A percentile compares a stretch with the other conserved stretches of the same genome.
Evolutionary conservation across 1,284 basidiomycete genomes (phyloP).

Genomic region (Pseudozyma hubeiensis): DNA sequence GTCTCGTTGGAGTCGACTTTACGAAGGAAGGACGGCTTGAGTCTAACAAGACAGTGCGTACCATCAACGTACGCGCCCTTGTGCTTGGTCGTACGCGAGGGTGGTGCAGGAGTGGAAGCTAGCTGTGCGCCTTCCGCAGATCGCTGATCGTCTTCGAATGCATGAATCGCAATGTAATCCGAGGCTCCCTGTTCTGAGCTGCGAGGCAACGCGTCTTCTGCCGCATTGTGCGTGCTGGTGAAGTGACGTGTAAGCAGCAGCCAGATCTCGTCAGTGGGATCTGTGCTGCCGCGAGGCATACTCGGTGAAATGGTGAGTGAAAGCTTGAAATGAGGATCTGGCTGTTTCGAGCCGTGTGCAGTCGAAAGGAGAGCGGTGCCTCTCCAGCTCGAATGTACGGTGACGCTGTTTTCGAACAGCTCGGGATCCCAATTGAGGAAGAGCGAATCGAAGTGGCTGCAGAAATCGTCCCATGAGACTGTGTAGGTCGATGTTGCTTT

Average conservation of each 20-base stretch:
- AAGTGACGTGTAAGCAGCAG: conserved; percentile 83
- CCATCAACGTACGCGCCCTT: conserved; percentile 80
- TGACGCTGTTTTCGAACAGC: conserved; percentile 73
- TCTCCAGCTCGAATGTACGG: conserved; percentile 77
- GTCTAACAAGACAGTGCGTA: conserved; percentile 77
- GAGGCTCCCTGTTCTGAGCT: conserved; percentile 64
- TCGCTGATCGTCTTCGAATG: conserved; percentile 65
- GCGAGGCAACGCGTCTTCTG: neutral
- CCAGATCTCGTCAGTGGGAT: conserved; percentile 74
- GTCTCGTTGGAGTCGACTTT: neutral
- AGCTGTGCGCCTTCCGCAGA: neutral
- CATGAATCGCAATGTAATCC: conserved; percentile 80
- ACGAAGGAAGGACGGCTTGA: conserved; percentile 20
- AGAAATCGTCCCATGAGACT: conserved; percentile 78
- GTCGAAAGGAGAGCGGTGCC: conserved; percentile 7
- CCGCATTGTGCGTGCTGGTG: conserved; percentile 55
- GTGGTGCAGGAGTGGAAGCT: neutral
- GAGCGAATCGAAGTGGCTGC: conserved; percentile 81
- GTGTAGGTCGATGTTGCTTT: conserved; percentile 13
- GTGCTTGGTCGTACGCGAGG: conserved; percentile 24
- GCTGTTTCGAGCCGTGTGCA: conserved; percentile 18
- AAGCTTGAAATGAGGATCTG: conserved; percentile 49
- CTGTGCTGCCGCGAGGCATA: neutral
- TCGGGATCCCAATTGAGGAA: conserved; percentile 88
- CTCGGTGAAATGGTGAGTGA: conserved; percentile 7